Base-by-base conservation (phyloP, 2,329 filamentous ascomycete genomes). In the Microcera coccophila region DNA sequence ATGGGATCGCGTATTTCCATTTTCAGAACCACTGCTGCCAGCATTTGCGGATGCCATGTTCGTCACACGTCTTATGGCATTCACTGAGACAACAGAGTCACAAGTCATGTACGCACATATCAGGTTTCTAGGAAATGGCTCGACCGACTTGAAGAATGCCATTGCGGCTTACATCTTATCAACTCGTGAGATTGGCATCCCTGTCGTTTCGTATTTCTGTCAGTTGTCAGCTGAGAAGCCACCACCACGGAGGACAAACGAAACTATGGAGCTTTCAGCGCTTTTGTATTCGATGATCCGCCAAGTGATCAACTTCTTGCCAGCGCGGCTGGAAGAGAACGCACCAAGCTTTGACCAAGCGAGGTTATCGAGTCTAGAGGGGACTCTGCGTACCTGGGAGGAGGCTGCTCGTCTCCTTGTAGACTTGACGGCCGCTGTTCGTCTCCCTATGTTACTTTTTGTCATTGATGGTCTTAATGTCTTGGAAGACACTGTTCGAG, bases 121-220 rank as follows among this genome's bases (percentile, higher is more conserved):
- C 5, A 36, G 31, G 7, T 42, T 42, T 33, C 39, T 38, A 11
- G 24, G 22, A 2, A 10, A 42, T 15, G 28, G 15, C n/a, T 10
- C 16, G n/a, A 42, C 29, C 14, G 26, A 39, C 3, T 19, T 49
- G 16, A 38, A 37, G 14, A 17, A 48, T 14, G 38, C 41, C 4
- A 26, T 41, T 2, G 22, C 32, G 11, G 40, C 37, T 15, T 49
- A 51, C 28, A 24, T 34, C 4, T 26, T 36, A 1, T 36, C 47
- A 16, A 38, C 42, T 11, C 39, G 31, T 8, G 28, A 38, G 8
- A 28, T 35, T 26, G 39, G 45, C 7, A 31, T 47, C 8, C 42
- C 42, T 14, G 43, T 51, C 19, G 28, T 47, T 3, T 48, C 49
- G 2, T 44, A 48, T 38, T 49, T 49, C 34, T 51, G 48, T 26